Evolutionary conservation across 108 stramenopile species (phyloP).

Genomic region (Aureococcus anophagefferens): DNA sequence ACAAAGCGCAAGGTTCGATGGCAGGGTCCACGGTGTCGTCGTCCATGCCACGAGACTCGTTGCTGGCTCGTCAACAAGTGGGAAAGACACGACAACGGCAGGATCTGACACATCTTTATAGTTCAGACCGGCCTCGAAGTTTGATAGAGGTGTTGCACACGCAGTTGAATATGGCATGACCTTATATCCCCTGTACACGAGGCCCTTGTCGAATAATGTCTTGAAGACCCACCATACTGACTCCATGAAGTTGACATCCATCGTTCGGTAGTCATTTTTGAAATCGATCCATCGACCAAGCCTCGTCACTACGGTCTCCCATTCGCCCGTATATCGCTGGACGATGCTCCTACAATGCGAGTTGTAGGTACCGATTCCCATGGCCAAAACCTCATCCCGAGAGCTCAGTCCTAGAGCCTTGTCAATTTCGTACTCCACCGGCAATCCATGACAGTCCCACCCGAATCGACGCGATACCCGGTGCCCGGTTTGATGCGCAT

Average conservation of each 20-base stretch:
- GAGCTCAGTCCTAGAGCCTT: conserved; percentile 84
- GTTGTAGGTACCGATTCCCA: conserved; percentile 97
- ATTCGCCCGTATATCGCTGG: conserved; percentile 88
- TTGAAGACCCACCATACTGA: conserved; percentile 99
- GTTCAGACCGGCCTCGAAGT: conserved; percentile 97
- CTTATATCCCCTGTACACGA: conserved; percentile 98
- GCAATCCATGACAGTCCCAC: conserved; percentile 98
- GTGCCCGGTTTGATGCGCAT: conserved; percentile 84
- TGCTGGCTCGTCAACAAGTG: conserved; percentile 59
- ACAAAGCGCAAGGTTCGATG: conserved; percentile 87
- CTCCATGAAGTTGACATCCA: conserved; percentile 98
- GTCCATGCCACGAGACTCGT: conserved; percentile 88
- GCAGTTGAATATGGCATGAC: conserved; percentile 98
- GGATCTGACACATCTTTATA: conserved; percentile 97
- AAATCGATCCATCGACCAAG: conserved; percentile 99
- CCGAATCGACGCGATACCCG: conserved; percentile 87
- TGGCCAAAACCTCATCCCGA: conserved; percentile 85
- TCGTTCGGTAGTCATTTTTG: conserved; percentile 98
- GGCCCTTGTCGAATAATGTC: conserved; percentile 71
- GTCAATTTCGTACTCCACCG: conserved; percentile 98
- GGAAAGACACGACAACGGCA: conserved; percentile 93
- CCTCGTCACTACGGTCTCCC: conserved; percentile 86
- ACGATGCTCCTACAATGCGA: conserved; percentile 90
- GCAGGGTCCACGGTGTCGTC: conserved; percentile 98
- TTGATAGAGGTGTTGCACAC: conserved; percentile 88